Conservation (phyloP, 2,329 filamentous ascomycete species). For the Ascochyta clinopodiicola region DNA sequence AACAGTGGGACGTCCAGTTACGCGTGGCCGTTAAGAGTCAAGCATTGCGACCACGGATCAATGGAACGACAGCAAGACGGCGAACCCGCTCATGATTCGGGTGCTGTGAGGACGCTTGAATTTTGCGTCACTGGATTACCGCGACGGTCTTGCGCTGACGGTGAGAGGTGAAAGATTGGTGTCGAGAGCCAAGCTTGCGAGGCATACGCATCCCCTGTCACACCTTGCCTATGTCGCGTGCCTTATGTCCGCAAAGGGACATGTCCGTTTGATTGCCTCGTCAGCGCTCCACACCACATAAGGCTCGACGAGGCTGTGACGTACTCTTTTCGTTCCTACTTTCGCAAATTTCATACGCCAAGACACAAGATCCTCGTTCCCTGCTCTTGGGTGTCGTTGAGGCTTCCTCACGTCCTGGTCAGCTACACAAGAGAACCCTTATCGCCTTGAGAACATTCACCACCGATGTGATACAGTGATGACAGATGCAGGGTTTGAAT, state of each 20-base stretch:
- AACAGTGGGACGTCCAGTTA: constrained; percentile 22
- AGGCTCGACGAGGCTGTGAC: constrained; percentile 7
- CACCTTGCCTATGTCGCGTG: constrained; percentile 8
- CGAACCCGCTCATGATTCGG: not conserved
- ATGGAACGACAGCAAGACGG: constrained; percentile 13
- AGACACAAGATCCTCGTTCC: not conserved
- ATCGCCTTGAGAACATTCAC: too few species aligned
- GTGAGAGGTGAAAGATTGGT: not conserved
- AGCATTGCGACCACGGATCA: constrained; percentile 20
- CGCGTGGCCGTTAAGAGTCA: constrained; percentile 23
- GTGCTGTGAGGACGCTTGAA: constrained; percentile 1
- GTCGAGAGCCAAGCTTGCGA: not conserved
- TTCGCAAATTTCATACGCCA: not conserved
- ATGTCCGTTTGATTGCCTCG: constrained; percentile 9
- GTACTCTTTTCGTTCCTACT: constrained; percentile 8
- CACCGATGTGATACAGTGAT: not conserved
- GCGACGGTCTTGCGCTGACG: not conserved
- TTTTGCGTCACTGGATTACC: not conserved
- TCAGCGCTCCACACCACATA: constrained; percentile 9
- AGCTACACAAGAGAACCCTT: not conserved
- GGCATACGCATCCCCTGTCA: constrained; percentile 12
- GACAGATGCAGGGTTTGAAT: not conserved
- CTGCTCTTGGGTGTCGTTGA: not conserved
- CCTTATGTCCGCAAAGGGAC: constrained; percentile 7
- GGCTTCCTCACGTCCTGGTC: not conserved